Percentiles rank a stretch among this genome's conserved stretches.
These are phyloP conservation scores for Abelmoschus esculentus DNA, from an alignment of 345 rosid species.

Conservation along the genomic window DNA sequence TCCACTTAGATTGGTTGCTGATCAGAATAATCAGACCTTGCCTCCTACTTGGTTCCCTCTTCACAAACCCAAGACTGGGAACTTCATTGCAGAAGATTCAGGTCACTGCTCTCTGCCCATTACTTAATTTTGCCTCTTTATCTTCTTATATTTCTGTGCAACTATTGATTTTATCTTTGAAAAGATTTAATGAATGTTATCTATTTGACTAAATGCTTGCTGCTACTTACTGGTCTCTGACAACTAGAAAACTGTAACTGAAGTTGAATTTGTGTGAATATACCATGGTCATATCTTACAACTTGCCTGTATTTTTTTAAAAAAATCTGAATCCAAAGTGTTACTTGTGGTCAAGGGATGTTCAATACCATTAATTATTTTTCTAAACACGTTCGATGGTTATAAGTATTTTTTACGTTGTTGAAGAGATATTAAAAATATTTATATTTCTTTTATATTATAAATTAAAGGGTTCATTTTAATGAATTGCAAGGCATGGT, in stretches of 20 bases:
- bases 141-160: background rate
- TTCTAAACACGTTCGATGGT: no score
- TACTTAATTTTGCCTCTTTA: background rate
- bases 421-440: no score
- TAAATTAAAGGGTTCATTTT: no score
- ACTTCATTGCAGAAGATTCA: constrained; percentile 36
- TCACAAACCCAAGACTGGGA: constrained; percentile 37
- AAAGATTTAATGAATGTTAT: background rate
- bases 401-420: no score
- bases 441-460: no score
- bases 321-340: no score
- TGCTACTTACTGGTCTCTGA: background rate
- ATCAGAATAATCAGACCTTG: constrained; percentile 48
- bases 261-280: background rate
- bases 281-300: background rate
- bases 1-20: constrained; percentile 40
- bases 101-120: constrained; percentile 35
- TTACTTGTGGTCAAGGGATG: no score
- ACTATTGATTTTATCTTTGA: background rate
- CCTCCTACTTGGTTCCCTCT: constrained; percentile 76
- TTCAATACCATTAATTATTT: no score
- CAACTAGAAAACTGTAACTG: background rate
- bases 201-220: background rate
- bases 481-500: no score
- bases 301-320: background rate